Evolutionary conservation across 2,329 filamentous ascomycete species (phyloP).

Genomic region (Mycosphaerella arachidis): DNA sequence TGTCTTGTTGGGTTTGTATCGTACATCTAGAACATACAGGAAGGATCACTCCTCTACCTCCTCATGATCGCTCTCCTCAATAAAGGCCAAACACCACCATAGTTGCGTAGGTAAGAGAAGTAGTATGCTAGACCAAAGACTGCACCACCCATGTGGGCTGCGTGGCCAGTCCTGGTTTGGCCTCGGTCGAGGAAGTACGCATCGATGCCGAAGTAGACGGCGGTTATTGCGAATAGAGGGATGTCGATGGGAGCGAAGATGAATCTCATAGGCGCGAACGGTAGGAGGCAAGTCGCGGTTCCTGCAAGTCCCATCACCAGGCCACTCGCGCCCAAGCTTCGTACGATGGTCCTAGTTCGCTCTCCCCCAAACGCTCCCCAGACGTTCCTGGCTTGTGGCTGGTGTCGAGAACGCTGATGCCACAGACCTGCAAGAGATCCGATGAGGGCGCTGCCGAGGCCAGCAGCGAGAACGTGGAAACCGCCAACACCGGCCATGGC

Average conservation of each 20-base stretch:
- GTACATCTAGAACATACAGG: not conserved
- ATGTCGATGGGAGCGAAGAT: slow-evolving; percentile 37
- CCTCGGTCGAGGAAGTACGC: slow-evolving; percentile 35
- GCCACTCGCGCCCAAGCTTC: slow-evolving; percentile 38
- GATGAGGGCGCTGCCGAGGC: slow-evolving; percentile 25
- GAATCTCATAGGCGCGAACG: slow-evolving; percentile 31
- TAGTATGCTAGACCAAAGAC: slow-evolving; percentile 37
- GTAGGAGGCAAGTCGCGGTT: slow-evolving; percentile 38
- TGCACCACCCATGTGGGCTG: slow-evolving; percentile 44
- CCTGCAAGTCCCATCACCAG: slow-evolving; percentile 39
- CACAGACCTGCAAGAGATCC: slow-evolving; percentile 24
- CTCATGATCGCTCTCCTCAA: slow-evolving; percentile 3
- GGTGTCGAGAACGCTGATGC: slow-evolving; percentile 6
- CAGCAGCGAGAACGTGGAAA: slow-evolving; percentile 22
- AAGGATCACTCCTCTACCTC: not conserved
- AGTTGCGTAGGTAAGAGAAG: slow-evolving; percentile 22
- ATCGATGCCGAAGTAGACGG: slow-evolving; percentile 37
- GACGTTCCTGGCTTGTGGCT: not conserved
- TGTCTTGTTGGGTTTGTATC: not conserved
- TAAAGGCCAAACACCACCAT: slow-evolving; percentile 19
- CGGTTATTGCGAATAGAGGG: slow-evolving; percentile 38
- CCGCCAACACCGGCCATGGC: slow-evolving; percentile 30
- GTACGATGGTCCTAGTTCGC: not conserved
- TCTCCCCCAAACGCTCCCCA: not conserved
- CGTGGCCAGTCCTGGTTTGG: slow-evolving; percentile 35